A percentile compares a stretch with the other conserved stretches of the same genome.
These are phyloP conservation scores for Phytomonas serpens DNA, from an alignment of 208 protist genomes.

Conservation along the genomic window DNA sequence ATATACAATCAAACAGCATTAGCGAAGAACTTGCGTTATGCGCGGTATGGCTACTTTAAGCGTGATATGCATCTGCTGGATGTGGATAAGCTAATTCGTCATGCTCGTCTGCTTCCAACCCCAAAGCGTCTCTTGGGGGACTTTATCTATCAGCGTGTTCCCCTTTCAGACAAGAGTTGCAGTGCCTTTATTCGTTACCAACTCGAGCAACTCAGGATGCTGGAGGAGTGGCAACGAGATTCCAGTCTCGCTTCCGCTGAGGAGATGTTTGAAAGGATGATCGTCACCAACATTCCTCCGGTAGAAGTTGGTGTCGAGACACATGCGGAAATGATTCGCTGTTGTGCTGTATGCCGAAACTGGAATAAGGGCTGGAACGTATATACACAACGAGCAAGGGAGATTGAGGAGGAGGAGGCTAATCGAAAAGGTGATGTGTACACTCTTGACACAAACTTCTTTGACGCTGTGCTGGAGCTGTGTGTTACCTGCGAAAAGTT, in stretches of 20 bases:
- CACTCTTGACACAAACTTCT: conserved; percentile 60
- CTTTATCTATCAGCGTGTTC: conserved; percentile 87
- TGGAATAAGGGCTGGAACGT: conserved; percentile 81
- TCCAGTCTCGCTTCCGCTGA: conserved; percentile 48
- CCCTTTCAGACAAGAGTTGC: conserved; percentile 72
- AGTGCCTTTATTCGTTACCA: conserved; percentile 79
- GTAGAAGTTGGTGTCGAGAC: conserved; percentile 78
- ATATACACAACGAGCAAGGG: conserved; percentile 60
- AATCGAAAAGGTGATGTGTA: neutral
- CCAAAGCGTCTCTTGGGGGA: conserved; percentile 78
- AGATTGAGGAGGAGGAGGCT: conserved; percentile 48
- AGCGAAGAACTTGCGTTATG: conserved; percentile 82
- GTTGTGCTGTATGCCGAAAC: conserved; percentile 63
- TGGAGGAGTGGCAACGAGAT: conserved; percentile 50
- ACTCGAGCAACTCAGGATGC: conserved; percentile 61
- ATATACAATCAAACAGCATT: conserved; percentile 82
- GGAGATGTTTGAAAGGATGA: conserved; percentile 87
- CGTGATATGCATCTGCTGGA: conserved; percentile 88
- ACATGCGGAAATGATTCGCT: conserved; percentile 89
- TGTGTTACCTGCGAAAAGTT: conserved; percentile 57
- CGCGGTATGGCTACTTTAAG: conserved; percentile 89
- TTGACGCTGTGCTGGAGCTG: conserved; percentile 72
- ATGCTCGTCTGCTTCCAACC: conserved; percentile 83
- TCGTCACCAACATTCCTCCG: conserved; percentile 84
- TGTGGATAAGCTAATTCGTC: conserved; percentile 85